These are phyloP conservation scores for Karstenula rhodostoma DNA, from an alignment of 2,329 filamentous ascomycete genomes.

Conservation along the genomic window DNA sequence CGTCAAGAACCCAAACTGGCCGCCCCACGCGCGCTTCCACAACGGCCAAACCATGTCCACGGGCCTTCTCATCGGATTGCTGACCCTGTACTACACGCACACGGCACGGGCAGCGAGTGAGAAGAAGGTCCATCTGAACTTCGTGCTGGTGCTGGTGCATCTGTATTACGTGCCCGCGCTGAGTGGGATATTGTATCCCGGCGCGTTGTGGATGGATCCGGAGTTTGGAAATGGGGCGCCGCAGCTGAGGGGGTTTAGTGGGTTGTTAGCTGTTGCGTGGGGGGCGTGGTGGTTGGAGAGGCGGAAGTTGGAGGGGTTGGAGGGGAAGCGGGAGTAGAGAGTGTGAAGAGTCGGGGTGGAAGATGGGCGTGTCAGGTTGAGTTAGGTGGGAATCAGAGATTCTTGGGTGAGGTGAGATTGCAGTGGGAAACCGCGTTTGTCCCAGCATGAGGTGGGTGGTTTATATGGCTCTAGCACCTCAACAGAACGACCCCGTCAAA, in stretches of 20 bases:
- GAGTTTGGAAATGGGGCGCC: slow-evolving; percentile 46
- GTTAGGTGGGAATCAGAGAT: too few relatives aligned
- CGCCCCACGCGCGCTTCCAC: slow-evolving; percentile 61
- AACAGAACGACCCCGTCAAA: too few relatives aligned
- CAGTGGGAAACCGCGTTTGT: not conserved
- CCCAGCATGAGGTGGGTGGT: too few relatives aligned
- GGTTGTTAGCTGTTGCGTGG: not conserved
- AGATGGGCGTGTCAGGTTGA: too few relatives aligned
- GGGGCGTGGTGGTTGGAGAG: slow-evolving; percentile 4
- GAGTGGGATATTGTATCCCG: slow-evolving; percentile 58
- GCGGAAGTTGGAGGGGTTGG: not conserved
- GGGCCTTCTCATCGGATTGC: slow-evolving; percentile 51
- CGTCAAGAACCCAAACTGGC: slow-evolving; percentile 59
- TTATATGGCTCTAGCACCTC: too few relatives aligned
- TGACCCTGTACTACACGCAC: slow-evolving; percentile 45
- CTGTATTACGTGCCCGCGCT: slow-evolving; percentile 57
- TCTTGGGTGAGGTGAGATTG: not conserved
- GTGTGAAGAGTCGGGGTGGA: not conserved
- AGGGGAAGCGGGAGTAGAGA: not conserved
- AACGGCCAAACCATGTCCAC: slow-evolving; percentile 63
- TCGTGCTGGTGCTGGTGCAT: slow-evolving; percentile 44
- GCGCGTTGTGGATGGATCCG: slow-evolving; percentile 54
- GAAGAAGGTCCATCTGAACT: slow-evolving; percentile 15
- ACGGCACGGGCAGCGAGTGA: not conserved
- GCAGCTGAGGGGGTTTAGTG: not conserved